phyloP scores from a whole-genome alignment of 2,329 filamentous ascomycete genomes.

The Coniochaeta sp. region DNA sequence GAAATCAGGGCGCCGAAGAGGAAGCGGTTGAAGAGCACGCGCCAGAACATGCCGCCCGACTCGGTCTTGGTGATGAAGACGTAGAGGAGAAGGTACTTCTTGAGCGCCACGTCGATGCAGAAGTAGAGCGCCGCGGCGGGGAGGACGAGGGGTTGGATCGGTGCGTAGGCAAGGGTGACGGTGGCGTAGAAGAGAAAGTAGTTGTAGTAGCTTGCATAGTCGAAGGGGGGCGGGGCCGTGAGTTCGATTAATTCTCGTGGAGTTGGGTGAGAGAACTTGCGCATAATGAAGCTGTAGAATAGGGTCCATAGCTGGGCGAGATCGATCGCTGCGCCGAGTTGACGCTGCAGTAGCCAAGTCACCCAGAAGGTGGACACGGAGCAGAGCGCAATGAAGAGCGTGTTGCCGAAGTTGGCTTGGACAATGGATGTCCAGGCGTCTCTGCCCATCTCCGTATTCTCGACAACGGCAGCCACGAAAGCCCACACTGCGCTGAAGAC shows the following conservation, averaged over 20 bases:
- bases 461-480: slow-evolving; percentile 61
- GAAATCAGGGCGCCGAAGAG: slow-evolving; percentile 74
- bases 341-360: slow-evolving; percentile 85
- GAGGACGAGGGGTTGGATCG: slow-evolving; percentile 80
- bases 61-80: slow-evolving; percentile 96
- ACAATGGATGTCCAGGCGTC: slow-evolving; percentile 64
- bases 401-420: slow-evolving; percentile 53
- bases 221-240: slow-evolving; percentile 85
- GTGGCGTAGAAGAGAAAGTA: slow-evolving; percentile 95
- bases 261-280: slow-evolving; percentile 80
- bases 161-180: slow-evolving; percentile 76
- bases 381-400: slow-evolving; percentile 69
- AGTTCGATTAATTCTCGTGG: slow-evolving; percentile 87
- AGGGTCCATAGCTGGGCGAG: slow-evolving; percentile 83
- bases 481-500: slow-evolving; percentile 78
- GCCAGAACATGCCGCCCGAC: slow-evolving; percentile 90
- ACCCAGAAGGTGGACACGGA: slow-evolving; percentile 87
- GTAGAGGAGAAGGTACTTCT: slow-evolving; percentile 92
- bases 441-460: slow-evolving; percentile 45
- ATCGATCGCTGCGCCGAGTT: slow-evolving; percentile 88
- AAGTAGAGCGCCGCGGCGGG: slow-evolving; percentile 88
- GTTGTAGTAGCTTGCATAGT: slow-evolving; percentile 96
- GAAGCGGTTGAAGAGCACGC: slow-evolving; percentile 85
- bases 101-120: slow-evolving; percentile 75
- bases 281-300: slow-evolving; percentile 75